Conservation (phyloP, 352 stramenopile genomes). For the Globisporangium megalacanthum region DNA sequence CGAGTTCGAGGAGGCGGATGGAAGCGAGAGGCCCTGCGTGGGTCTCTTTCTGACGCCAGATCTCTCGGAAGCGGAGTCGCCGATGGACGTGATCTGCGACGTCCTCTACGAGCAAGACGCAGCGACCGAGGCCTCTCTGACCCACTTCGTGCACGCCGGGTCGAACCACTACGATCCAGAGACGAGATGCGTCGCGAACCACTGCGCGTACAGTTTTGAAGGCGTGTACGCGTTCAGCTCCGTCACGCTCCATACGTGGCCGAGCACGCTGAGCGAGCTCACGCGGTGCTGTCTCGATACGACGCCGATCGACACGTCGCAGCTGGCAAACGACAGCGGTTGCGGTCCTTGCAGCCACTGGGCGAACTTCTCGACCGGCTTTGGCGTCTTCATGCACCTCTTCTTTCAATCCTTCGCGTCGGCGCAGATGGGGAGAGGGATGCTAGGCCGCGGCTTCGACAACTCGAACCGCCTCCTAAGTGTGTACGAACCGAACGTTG, state of each 20-base stretch:
- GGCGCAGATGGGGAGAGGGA: slow-evolving; percentile 35
- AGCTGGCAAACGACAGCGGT: slow-evolving; percentile 49
- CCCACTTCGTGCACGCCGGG: slow-evolving; percentile 60
- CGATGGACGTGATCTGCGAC: background rate
- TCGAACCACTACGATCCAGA: slow-evolving; percentile 52
- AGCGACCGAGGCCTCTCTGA: slow-evolving; percentile 19
- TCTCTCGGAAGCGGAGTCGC: slow-evolving; percentile 16
- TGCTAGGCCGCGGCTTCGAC: slow-evolving; percentile 67
- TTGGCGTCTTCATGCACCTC: slow-evolving; percentile 62
- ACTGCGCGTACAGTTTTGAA: slow-evolving; percentile 43
- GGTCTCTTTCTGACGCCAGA: slow-evolving; percentile 37
- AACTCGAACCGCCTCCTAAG: slow-evolving; percentile 59
- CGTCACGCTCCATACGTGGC: slow-evolving; percentile 56
- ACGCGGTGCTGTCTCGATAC: slow-evolving; percentile 52
- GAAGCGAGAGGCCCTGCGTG: slow-evolving; percentile 34
- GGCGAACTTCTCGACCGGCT: slow-evolving; percentile 56
- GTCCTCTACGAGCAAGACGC: slow-evolving; percentile 3
- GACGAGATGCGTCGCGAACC: slow-evolving; percentile 33
- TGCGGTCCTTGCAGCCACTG: slow-evolving; percentile 38
- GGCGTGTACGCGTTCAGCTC: slow-evolving; percentile 58
- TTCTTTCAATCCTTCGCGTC: slow-evolving; percentile 46
- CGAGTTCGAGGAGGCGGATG: slow-evolving; percentile 30
- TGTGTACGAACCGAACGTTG: slow-evolving; percentile 23
- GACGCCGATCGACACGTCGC: slow-evolving; percentile 29
- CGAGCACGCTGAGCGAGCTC: slow-evolving; percentile 35